Evolutionary conservation across 352 stramenopile genomes (phyloP).

Genomic region (Phytophthora palmivora): DNA sequence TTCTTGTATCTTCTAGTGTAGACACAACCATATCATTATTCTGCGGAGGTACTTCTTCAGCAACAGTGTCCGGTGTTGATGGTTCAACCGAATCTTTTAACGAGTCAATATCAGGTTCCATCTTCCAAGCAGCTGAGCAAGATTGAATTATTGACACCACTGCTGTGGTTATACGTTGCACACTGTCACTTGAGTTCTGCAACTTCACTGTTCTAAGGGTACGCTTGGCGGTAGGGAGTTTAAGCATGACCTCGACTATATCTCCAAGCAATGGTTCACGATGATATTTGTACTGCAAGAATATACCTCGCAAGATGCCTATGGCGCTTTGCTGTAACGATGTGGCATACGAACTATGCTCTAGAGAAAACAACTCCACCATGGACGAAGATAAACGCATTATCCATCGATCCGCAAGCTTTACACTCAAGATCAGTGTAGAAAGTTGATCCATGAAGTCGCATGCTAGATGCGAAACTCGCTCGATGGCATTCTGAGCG

Average conservation of each 20-base stretch:
- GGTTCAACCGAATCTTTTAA: slow-evolving; percentile 12
- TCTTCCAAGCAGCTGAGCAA: slow-evolving; percentile 26
- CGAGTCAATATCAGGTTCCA: slow-evolving; percentile 7
- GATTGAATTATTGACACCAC: slow-evolving; percentile 71
- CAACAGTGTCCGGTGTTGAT: slow-evolving; percentile 27
- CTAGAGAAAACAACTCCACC: slow-evolving; percentile 72
- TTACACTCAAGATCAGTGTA: slow-evolving; percentile 63
- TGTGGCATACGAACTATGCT: slow-evolving; percentile 62
- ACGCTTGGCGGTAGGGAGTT: slow-evolving; percentile 77
- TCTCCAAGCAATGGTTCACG: slow-evolving; percentile 70
- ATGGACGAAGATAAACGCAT: slow-evolving; percentile 75
- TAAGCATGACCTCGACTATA: slow-evolving; percentile 78
- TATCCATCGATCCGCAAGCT: slow-evolving; percentile 82
- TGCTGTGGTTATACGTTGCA: slow-evolving; percentile 82
- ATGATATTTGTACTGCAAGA: slow-evolving; percentile 70
- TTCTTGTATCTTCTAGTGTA: slow-evolving; percentile 42
- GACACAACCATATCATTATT: slow-evolving; percentile 15
- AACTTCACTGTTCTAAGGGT: slow-evolving; percentile 79
- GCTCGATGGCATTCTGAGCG: slow-evolving; percentile 58
- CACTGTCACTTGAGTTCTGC: slow-evolving; percentile 43
- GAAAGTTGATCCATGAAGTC: slow-evolving; percentile 81
- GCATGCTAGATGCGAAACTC: slow-evolving; percentile 67
- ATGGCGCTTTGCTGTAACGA: slow-evolving; percentile 72
- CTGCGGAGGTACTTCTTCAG: slow-evolving; percentile 21
- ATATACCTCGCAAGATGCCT: slow-evolving; percentile 68